Percentiles rank a stretch among this genome's conserved stretches.
Evolutionary conservation across 225 moss, liverwort and hornwort species (phyloP).

Genomic region (Bryum argenteum): DNA sequence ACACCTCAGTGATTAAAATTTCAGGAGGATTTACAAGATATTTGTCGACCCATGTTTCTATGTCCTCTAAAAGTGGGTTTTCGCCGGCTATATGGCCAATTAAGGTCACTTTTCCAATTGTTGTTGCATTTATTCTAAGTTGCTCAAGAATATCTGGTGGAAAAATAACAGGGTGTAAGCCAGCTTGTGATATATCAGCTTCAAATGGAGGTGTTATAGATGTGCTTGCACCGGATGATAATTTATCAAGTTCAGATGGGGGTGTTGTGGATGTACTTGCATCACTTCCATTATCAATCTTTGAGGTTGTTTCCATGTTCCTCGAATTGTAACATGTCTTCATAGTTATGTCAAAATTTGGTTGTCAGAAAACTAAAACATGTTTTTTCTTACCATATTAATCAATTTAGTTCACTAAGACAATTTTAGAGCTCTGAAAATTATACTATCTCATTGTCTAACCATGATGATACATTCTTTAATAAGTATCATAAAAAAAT

Average conservation of each 20-base stretch:
- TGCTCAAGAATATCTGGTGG: slow-evolving; percentile 29
- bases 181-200: not conserved
- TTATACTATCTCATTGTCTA: not conserved
- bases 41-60: slow-evolving; percentile 3
- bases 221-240: not conserved
- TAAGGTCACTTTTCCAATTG: slow-evolving; percentile 28
- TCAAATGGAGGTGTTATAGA: not conserved
- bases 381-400: not conserved
- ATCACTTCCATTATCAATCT: not conserved
- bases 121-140: slow-evolving; percentile 23
- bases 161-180: slow-evolving; percentile 16
- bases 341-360: not conserved
- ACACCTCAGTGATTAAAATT: slow-evolving; percentile 35
- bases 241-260: not conserved
- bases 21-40: slow-evolving; percentile 18
- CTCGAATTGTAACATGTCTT: not conserved
- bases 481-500: no score
- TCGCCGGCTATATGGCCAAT: slow-evolving; percentile 36
- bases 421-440: not conserved
- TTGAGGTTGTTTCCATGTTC: not conserved
- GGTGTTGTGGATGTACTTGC: not conserved
- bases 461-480: no score
- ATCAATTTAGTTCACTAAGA: no score
- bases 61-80: not conserved
- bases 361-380: accelerated